Conservation (phyloP, 1,284 basidiomycete species). For the Fomitopsis pinicola region DNA sequence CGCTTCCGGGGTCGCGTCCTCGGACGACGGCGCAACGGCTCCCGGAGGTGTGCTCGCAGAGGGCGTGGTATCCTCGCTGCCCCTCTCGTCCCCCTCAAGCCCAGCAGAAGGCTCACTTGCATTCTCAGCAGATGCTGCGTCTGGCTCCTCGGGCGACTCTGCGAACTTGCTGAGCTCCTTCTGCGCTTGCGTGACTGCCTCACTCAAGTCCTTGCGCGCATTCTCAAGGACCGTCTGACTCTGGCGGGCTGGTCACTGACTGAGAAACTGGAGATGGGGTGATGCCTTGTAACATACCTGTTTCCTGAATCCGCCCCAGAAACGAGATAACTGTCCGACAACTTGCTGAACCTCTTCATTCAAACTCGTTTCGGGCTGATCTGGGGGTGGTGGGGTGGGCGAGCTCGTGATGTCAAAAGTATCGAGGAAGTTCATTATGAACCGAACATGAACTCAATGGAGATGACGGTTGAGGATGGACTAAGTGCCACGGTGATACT, state of each 20-base stretch:
- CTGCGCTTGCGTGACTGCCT: slow-evolving; percentile 80
- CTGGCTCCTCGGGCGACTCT: slow-evolving; percentile 20
- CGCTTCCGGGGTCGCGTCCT: background rate
- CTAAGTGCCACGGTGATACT: no score
- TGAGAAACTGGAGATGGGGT: background rate
- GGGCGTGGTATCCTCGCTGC: slow-evolving; percentile 15
- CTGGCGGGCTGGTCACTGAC: slow-evolving; percentile 33
- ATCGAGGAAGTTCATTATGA: slow-evolving; percentile 69
- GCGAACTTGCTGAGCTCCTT: slow-evolving; percentile 66
- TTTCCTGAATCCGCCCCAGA: slow-evolving; percentile 88
- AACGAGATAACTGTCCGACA: slow-evolving; percentile 75
- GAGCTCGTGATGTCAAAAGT: slow-evolving; percentile 52
- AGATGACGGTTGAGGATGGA: no score
- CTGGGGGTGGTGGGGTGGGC: slow-evolving; percentile 41
- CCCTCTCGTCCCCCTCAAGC: slow-evolving; percentile 10
- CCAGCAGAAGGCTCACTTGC: slow-evolving; percentile 8
- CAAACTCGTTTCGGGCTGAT: slow-evolving; percentile 53
- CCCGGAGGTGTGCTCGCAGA: slow-evolving; percentile 7
- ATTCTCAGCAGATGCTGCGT: slow-evolving; percentile 25
- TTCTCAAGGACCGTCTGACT: slow-evolving; percentile 69
- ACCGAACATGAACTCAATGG: no score
- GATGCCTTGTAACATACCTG: slow-evolving; percentile 52
- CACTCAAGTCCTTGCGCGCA: slow-evolving; percentile 74
- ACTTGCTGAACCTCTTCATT: slow-evolving; percentile 88
- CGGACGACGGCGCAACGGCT: background rate